A percentile compares a stretch with the other conserved stretches of the same genome.
Evolutionary conservation across 768 basidiomycete species (phyloP).

Genomic region (Rhizopogon vulgaris): DNA sequence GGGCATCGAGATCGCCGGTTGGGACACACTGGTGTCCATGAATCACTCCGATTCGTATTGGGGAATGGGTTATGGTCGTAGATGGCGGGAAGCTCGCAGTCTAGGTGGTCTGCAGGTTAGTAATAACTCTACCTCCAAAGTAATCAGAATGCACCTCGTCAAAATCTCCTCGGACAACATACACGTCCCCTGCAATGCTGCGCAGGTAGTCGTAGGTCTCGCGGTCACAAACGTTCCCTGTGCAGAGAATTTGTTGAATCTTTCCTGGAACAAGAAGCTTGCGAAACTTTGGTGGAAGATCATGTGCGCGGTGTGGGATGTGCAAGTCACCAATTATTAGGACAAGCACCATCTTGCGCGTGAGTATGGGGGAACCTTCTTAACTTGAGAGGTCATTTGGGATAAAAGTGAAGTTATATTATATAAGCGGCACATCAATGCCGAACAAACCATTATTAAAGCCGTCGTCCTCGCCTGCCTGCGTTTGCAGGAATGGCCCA

Average conservation of each 20-base stretch:
- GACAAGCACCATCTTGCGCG: conserved; percentile 61
- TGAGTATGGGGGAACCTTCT: neutral
- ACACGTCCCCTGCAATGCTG: conserved; percentile 89
- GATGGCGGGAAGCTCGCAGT: conserved; percentile 74
- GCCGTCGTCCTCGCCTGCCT: no score
- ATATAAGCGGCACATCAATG: neutral
- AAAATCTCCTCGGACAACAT: conserved; percentile 90
- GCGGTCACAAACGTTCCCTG: conserved; percentile 94
- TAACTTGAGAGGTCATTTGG: no score
- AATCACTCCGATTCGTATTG: conserved; percentile 87
- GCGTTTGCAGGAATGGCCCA: conserved; percentile 49
- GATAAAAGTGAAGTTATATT: neutral
- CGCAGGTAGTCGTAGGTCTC: conserved; percentile 96
- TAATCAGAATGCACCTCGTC: conserved; percentile 64
- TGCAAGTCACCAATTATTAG: conserved; percentile 96
- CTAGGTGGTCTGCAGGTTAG: conserved; percentile 24
- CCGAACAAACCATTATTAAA: neutral
- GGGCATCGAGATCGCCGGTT: conserved; percentile 85
- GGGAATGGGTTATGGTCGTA: conserved; percentile 70
- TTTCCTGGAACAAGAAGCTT: conserved; percentile 94
- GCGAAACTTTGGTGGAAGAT: conserved; percentile 94
- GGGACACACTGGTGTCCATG: conserved; percentile 95
- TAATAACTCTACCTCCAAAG: neutral
- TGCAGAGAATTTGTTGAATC: conserved; percentile 96
- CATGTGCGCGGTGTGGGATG: conserved; percentile 86